phyloP scores from a whole-genome alignment of 116 monocot genomes.

The Zostera marina region DNA sequence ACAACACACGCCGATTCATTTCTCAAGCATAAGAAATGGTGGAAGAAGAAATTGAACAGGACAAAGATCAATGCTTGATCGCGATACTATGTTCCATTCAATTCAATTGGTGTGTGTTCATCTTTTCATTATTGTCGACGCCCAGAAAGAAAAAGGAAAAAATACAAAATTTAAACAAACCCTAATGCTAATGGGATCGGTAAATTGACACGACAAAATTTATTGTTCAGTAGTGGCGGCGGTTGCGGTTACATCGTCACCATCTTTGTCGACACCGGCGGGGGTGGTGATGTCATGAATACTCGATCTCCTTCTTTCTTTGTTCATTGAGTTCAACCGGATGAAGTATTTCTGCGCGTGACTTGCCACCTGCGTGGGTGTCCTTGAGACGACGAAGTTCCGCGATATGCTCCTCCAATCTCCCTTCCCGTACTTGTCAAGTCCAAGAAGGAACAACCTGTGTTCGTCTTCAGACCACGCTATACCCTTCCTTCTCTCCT shows the following conservation, averaged over 20 bases:
- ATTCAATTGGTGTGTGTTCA: too few species aligned
- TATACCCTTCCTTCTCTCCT: constrained; percentile 68
- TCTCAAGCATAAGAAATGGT: constrained; percentile 65
- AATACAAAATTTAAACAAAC: too few species aligned
- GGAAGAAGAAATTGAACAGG: constrained; percentile 52
- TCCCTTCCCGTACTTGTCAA: constrained; percentile 16
- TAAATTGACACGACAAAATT: too few species aligned
- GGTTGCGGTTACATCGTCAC: too few species aligned
- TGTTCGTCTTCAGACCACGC: constrained; percentile 56
- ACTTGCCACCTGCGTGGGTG: constrained; percentile 11
- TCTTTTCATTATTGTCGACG: background rate
- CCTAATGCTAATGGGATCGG: too few species aligned
- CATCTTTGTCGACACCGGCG: constrained; percentile 1
- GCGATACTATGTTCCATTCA: background rate
- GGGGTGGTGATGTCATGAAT: constrained; percentile 13
- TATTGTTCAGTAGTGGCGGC: too few species aligned
- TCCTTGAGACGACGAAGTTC: constrained; percentile 11
- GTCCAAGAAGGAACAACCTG: constrained; percentile 48
- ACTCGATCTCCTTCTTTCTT: constrained; percentile 10
- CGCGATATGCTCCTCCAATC: constrained; percentile 19
- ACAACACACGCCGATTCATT: too few species aligned
- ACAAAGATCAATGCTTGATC: constrained; percentile 19
- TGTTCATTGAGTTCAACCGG: constrained; percentile 8
- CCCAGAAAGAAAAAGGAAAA: too few species aligned
- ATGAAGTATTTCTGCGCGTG: constrained; percentile 18